Base-by-base conservation (phyloP, 2,329 filamentous ascomycete genomes). In the Gnomoniopsis smithogilvyi region DNA sequence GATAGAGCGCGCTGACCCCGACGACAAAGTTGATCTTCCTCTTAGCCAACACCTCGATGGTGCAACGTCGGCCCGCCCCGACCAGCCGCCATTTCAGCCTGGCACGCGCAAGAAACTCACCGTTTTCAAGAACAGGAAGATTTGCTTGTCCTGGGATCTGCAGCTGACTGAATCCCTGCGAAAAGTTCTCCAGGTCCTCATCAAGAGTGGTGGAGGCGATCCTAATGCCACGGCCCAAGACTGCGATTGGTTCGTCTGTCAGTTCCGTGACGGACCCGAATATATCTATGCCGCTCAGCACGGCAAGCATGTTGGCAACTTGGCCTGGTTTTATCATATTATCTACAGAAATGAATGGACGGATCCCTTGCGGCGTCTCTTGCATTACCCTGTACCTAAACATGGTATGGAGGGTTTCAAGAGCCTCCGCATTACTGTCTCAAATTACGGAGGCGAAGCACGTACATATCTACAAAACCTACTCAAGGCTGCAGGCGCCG, bases 381-480 rank as follows among this genome's bases (percentile, higher is more conserved):
- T 99, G 24, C 95, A 99, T 70, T 99, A 99, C 65, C 95, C 95
- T 0, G 70, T 96, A 15, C 90, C 93, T 6, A 84, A 83, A 50
- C 72, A 87, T 10, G 91, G 91, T 1, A 86, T 99, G 38, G 85
- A 88, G 0, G 93, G 91, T 0, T 97, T 99, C 69, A 73, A 89
- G 60, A 79, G 82, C 8, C 80, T 90, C 71, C 85, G 82, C 54
- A 95, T 99, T 67, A 96, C 92, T 59, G 81, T 99, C 6, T 98
- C 95, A 6, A 99, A 98, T 72, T 99, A 99, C 70, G 92, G 92
- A 49, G 95, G 95, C 34, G 95, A 99, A 72, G 92, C 95, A 17
- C 87, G 95, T 50, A 87, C 92, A 54, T 99, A 98, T 68, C 81
- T 99, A 4, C 93, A 98, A 73, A 98, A 96, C 66, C 81, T 99